phyloP scores from a whole-genome alignment of 1,284 basidiomycete genomes.

The Leccinum discolor region DNA sequence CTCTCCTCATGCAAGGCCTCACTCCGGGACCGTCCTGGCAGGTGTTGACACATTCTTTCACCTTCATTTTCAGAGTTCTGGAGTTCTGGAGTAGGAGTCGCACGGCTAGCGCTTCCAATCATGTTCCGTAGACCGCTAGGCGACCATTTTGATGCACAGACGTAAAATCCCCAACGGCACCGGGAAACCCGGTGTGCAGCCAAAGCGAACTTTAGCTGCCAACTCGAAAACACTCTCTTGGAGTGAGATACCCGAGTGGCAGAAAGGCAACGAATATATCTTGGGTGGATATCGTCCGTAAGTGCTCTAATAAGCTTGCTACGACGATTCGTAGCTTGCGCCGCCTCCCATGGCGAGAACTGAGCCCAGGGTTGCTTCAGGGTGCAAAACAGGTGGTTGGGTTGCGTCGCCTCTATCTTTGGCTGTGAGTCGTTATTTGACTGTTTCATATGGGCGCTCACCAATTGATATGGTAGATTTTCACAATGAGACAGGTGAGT shows the following conservation, averaged over 20 bases:
- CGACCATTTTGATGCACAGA: slow-evolving; percentile 24
- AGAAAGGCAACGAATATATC: slow-evolving; percentile 78
- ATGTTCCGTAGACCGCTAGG: background rate
- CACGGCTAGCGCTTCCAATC: background rate
- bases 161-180: slow-evolving; percentile 6
- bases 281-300: slow-evolving; percentile 72
- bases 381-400: slow-evolving; percentile 62
- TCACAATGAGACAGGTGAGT: slow-evolving; percentile 81
- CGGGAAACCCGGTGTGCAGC: background rate
- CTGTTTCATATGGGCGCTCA: slow-evolving; percentile 11
- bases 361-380: slow-evolving; percentile 36
- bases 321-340: slow-evolving; percentile 8
- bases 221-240: slow-evolving; percentile 49
- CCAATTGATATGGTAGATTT: slow-evolving; percentile 52
- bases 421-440: slow-evolving; percentile 56
- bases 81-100: background rate
- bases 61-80: slow-evolving; percentile 10
- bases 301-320: slow-evolving; percentile 13
- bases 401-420: slow-evolving; percentile 69
- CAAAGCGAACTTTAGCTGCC: slow-evolving; percentile 3
- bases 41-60: slow-evolving; percentile 1
- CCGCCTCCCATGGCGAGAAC: slow-evolving; percentile 4
- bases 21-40: background rate
- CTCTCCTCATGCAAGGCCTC: background rate
- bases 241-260: slow-evolving; percentile 68